Conservation (phyloP, 2,329 filamentous ascomycete genomes). For the Beauveria sp. region DNA sequence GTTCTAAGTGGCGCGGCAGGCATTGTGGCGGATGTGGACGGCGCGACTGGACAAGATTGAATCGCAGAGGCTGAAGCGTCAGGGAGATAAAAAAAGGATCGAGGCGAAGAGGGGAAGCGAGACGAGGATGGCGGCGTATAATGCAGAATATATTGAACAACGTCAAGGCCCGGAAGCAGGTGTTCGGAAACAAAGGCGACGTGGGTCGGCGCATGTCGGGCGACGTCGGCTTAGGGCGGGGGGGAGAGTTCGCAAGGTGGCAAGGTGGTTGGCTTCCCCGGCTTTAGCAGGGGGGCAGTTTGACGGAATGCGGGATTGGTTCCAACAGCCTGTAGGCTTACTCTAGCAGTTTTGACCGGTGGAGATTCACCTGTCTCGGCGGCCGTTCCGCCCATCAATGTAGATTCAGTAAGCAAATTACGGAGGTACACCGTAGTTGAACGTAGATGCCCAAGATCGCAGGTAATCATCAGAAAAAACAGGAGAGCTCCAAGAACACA, state of each 20-base stretch:
- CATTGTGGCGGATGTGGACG: constrained; percentile 20
- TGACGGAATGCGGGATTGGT: background rate
- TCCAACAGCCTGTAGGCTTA: background rate
- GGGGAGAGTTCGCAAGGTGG: constrained; percentile 8
- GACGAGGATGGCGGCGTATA: constrained; percentile 3
- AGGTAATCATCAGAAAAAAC: background rate
- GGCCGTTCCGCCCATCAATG: background rate
- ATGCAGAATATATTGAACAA: constrained; percentile 5
- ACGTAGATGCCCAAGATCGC: too few species aligned
- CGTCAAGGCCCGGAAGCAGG: constrained; percentile 4
- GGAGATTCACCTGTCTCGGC: background rate
- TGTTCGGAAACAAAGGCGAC: constrained; percentile 4
- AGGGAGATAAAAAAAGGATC: background rate
- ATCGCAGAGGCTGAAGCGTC: constrained; percentile 3
- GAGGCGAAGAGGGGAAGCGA: constrained; percentile 5
- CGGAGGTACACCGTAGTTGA: too few species aligned
- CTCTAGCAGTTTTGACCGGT: background rate
- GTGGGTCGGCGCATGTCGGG: constrained; percentile 20
- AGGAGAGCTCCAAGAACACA: too few species aligned
- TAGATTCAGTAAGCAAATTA: too few species aligned
- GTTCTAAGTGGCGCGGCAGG: constrained; percentile 26
- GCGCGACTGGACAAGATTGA: background rate
- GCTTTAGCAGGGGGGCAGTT: background rate
- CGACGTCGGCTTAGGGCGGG: constrained; percentile 32
- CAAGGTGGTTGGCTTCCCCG: background rate